Evolutionary conservation across 208 protist species (phyloP).

Genomic region (Tritrichomonas musculus): DNA sequence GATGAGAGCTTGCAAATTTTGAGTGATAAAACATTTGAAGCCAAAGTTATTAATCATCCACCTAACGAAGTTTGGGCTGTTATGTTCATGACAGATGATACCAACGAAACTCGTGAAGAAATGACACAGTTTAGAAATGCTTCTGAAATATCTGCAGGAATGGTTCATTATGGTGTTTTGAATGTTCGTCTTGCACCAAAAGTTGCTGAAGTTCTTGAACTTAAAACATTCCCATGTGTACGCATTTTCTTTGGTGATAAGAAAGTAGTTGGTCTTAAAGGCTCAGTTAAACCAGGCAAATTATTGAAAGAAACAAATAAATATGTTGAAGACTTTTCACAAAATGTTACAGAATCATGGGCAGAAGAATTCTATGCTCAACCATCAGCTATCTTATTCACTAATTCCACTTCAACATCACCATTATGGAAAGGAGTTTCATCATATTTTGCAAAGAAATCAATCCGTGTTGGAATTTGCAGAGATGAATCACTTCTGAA

Average conservation of each 20-base stretch:
- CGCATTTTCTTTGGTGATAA: not conserved
- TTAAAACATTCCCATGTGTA: not conserved
- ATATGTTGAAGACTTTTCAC: not conserved
- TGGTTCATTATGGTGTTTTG: not conserved
- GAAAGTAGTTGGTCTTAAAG: not conserved
- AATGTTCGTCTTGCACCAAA: not conserved
- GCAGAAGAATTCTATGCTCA: not conserved
- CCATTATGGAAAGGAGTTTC: not conserved
- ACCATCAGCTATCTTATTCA: not conserved
- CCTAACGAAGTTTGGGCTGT: not conserved
- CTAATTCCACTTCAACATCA: not conserved
- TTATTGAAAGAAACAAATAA: not conserved
- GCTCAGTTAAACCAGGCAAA: not conserved
- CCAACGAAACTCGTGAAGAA: not conserved
- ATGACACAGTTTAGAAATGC: not conserved
- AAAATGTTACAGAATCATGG: not conserved
- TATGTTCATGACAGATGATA: not conserved
- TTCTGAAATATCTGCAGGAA: not conserved
- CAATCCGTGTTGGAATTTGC: conserved; percentile 6
- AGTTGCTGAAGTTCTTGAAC: not conserved
- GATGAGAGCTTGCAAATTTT: not conserved
- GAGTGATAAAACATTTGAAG: not conserved
- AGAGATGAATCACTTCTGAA: not conserved
- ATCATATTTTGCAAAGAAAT: not conserved
- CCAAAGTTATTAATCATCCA: not conserved